Evolutionary conservation across 495 filamentous ascomycete species (phyloP).

Genomic region (Geopyxis carbonaria): DNA sequence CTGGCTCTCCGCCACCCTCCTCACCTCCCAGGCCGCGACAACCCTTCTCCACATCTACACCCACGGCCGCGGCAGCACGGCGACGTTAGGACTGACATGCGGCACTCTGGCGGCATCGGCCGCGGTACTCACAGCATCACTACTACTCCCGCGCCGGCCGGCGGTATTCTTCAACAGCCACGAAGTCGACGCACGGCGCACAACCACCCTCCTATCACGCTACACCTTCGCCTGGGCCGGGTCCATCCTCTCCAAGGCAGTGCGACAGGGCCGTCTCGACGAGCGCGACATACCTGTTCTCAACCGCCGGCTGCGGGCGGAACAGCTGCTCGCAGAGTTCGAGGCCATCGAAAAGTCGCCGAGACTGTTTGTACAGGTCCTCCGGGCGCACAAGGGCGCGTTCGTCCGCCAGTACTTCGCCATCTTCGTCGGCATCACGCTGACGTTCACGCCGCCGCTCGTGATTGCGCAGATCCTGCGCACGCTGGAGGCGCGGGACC

Average conservation of each 20-base stretch:
- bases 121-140: conserved; percentile 27
- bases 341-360: conserved; percentile 29
- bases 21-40: background rate
- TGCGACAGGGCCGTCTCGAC: conserved; percentile 39
- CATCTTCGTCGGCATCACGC: conserved; percentile 35
- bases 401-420: conserved; percentile 40
- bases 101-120: no score
- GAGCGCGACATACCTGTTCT: conserved; percentile 42
- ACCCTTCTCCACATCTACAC: background rate
- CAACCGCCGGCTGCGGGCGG: conserved; percentile 33
- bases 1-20: background rate
- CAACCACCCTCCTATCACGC: conserved; percentile 40
- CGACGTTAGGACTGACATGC: no score
- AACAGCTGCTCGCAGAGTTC: conserved; percentile 34
- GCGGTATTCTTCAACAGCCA: conserved; percentile 42
- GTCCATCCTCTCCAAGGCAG: conserved; percentile 35
- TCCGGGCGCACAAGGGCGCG: conserved; percentile 35
- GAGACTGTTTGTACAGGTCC: conserved; percentile 45
- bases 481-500: conserved; percentile 40
- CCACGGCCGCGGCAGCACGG: conserved; percentile 22
- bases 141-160: conserved; percentile 46
- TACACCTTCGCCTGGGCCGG: conserved; percentile 50
- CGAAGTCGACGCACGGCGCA: conserved; percentile 46
- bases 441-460: conserved; percentile 53
- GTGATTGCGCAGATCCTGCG: conserved; percentile 47